Conservation (phyloP, 768 basidiomycete species). For the Termitomyces sp. region DNA sequence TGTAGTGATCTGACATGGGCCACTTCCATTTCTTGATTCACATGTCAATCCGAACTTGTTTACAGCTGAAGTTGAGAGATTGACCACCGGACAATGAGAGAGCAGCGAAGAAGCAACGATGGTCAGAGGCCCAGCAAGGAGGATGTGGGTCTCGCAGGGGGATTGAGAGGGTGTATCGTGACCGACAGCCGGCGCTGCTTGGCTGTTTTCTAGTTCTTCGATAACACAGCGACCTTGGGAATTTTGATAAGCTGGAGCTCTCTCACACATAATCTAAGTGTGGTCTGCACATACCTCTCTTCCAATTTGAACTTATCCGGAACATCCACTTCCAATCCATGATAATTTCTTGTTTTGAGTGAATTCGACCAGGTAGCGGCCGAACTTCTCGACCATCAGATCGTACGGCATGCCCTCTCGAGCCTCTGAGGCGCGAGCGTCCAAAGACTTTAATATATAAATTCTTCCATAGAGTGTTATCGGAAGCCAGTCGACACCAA, state of each 20-base stretch:
- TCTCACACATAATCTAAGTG: background rate
- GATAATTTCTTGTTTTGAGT: conserved; percentile 25
- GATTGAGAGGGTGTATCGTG: conserved; percentile 1
- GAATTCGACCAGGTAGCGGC: conserved; percentile 49
- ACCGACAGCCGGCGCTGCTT: background rate
- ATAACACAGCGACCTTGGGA: conserved; percentile 60
- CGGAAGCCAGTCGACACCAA: conserved; percentile 61
- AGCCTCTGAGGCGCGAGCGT: conserved; percentile 61
- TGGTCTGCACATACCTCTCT: conserved; percentile 46
- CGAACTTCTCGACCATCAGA: conserved; percentile 54
- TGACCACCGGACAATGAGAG: conserved; percentile 27
- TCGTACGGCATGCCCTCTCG: conserved; percentile 51
- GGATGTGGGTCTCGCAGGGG: conserved; percentile 31
- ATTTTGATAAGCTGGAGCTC: background rate
- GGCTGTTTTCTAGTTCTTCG: conserved; percentile 24
- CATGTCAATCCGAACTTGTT: conserved; percentile 36
- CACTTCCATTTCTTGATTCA: conserved; percentile 26
- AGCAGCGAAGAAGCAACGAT: conserved; percentile 48
- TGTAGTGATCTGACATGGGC: conserved; percentile 45
- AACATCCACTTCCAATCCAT: conserved; percentile 88
- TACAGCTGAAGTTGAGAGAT: conserved; percentile 28
- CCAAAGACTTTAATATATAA: conserved; percentile 64
- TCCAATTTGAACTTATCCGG: conserved; percentile 79
- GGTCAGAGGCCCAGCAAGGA: conserved; percentile 55
- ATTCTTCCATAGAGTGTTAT: conserved; percentile 69